Evolutionary conservation across 2,329 filamentous ascomycete species (phyloP), one percentile per base, ranked within the genome.

Genomic region (Xylaria polymorpha): DNA sequence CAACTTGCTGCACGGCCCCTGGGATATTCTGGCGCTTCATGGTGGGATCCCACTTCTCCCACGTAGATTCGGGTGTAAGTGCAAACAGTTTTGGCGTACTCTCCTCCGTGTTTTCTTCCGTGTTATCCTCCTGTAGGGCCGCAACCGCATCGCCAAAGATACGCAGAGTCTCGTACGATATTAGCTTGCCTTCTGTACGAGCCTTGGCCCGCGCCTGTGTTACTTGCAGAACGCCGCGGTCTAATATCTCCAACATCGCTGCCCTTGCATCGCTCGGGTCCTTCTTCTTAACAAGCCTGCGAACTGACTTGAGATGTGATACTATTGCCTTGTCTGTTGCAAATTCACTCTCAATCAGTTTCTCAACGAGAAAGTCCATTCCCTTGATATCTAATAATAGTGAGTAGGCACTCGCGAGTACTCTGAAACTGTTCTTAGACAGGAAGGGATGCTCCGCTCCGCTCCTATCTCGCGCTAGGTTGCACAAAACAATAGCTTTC

Each of bases 401-500:
- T 15, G 71, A 64, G 57, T 78, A 78, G 29, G 72, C 74, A 59
- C 65, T 73, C 6, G 78, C 63, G 14, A 78, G 64, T 10, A 67
- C 73, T 46, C 56, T 66, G 44, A 75, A 69, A 51, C 73, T 74
- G 29, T 74, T 64, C 15, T 61, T 70, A 7, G 78, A 78, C 63
- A 76, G 79, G 57, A 74, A 79, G 8, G 73, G 67, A 50, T 76
- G 75, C 4, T 61, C 58, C 9, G 65, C 61, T 10, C 75, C 75
- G 48, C 61, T 64, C 61, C 70, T 73, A 41, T 76, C 56, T 63
- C 69, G 74, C 7, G 77, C 78, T 4, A 77, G 55, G 35, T 59
- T 70, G 63, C 78, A 79, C 50, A 79, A 61, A n/a, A 68, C 56
- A 43, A 79, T 64, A 4, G 76, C 78, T 46, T 69, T 74, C 22